A percentile compares a stretch with the other conserved stretches of the same genome.
phyloP scores from a whole-genome alignment of 495 filamentous ascomycete species.

The Podospora appendiculata region DNA sequence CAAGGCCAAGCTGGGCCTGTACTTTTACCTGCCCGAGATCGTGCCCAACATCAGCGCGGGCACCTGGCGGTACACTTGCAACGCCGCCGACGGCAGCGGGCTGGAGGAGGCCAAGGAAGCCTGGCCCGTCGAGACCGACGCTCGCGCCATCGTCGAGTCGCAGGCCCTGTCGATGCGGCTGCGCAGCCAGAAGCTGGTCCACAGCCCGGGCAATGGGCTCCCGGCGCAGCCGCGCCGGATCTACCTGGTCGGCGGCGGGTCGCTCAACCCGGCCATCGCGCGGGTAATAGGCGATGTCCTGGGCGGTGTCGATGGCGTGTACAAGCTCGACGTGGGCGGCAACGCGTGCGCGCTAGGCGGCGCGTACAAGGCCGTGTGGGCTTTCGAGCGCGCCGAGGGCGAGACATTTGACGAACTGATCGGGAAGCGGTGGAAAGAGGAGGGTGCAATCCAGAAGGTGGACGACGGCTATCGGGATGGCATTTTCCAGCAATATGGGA shows the following conservation, averaged over 20 bases:
- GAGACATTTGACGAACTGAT: conserved; percentile 87
- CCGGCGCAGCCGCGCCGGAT: conserved; percentile 81
- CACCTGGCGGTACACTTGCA: conserved; percentile 74
- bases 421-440: conserved; percentile 74
- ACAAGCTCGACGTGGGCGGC: conserved; percentile 85
- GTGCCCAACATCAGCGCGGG: conserved; percentile 81
- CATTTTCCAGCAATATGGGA: conserved; percentile 67
- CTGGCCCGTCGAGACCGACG: conserved; percentile 51
- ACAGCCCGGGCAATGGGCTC: conserved; percentile 42
- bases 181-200: conserved; percentile 67
- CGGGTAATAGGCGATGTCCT: conserved; percentile 76
- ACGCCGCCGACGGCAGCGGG: conserved; percentile 34
- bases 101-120: conserved; percentile 38
- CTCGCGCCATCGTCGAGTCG: conserved; percentile 85
- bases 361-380: conserved; percentile 97
- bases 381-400: conserved; percentile 55
- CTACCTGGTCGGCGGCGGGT: conserved; percentile 90
- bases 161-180: conserved; percentile 87
- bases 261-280: conserved; percentile 79
- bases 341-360: conserved; percentile 93
- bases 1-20: conserved; percentile 74
- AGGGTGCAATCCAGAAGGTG: conserved; percentile 71
- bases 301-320: conserved; percentile 83
- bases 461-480: conserved; percentile 71
- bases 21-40: conserved; percentile 92